phyloP scores from a whole-genome alignment of 2,329 filamentous ascomycete genomes.

The Lachnellula arida region DNA sequence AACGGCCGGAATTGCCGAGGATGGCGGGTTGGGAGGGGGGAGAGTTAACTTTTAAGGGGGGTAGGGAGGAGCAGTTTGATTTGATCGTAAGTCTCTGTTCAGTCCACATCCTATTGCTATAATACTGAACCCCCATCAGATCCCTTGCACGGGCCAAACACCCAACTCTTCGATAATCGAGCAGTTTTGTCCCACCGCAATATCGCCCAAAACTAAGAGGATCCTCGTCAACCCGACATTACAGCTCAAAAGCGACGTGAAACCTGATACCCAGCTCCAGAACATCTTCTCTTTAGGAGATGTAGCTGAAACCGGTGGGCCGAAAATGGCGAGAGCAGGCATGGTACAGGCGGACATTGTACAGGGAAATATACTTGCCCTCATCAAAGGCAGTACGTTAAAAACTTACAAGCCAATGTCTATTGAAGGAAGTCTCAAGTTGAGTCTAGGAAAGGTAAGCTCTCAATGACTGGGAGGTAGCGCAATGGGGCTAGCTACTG shows the following conservation, averaged over 20 bases:
- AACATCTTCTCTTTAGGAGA: conserved; percentile 49
- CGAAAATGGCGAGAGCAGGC: conserved; percentile 41
- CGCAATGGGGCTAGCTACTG: background rate
- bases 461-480: background rate
- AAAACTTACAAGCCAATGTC: conserved; percentile 30
- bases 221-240: conserved; percentile 42
- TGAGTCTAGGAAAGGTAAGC: conserved; percentile 34
- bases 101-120: conserved; percentile 3
- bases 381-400: conserved; percentile 32
- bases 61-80: conserved; percentile 34
- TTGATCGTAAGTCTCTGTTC: conserved; percentile 33
- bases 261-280: conserved; percentile 15
- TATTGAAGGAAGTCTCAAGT: conserved; percentile 35
- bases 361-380: conserved; percentile 40
- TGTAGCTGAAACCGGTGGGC: conserved; percentile 41
- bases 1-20: conserved; percentile 25
- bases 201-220: conserved; percentile 27
- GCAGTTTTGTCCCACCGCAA: conserved; percentile 29
- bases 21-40: conserved; percentile 12
- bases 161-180: conserved; percentile 39
- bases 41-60: conserved; percentile 31
- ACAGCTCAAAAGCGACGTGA: conserved; percentile 29
- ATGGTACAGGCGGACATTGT: conserved; percentile 42
- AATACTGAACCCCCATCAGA: conserved; percentile 25
- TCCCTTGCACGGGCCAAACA: conserved; percentile 44